Conservation (phyloP, 305 asterid species). For the Fraxinus sp. region DNA sequence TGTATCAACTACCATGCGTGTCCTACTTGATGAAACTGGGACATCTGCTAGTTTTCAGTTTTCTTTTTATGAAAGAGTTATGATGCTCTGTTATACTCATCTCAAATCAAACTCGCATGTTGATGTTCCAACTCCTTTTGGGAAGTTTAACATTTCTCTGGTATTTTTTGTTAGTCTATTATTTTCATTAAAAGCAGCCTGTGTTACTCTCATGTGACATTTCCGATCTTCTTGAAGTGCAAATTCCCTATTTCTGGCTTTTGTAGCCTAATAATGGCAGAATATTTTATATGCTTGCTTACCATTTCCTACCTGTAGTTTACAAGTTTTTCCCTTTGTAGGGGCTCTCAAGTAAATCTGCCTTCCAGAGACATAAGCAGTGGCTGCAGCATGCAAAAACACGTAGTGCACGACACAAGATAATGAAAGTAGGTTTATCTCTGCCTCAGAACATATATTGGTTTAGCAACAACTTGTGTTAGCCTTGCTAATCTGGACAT, state of each 20-base stretch:
- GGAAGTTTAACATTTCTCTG: neutral
- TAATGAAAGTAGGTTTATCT: constrained; percentile 71
- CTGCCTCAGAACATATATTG: neutral
- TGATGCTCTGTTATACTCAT: neutral
- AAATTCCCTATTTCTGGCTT: neutral
- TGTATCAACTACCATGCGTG: neutral
- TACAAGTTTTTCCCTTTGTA: constrained; percentile 26
- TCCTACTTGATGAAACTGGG: neutral
- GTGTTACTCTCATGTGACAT: neutral
- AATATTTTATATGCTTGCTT: neutral
- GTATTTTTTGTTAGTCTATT: neutral
- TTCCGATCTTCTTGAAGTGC: neutral
- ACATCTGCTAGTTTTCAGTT: neutral
- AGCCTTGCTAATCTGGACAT: constrained; percentile 17
- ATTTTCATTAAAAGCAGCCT: neutral
- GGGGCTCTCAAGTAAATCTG: constrained; percentile 91
- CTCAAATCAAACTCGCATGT: neutral
- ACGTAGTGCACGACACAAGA: constrained; percentile 92
- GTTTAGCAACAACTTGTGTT: neutral
- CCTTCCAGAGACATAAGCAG: constrained; percentile 91
- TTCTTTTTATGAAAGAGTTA: neutral
- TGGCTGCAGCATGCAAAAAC: constrained; percentile 97
- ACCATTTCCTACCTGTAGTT: neutral
- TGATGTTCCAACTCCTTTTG: neutral
- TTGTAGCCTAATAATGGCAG: neutral